Base-by-base conservation (phyloP, 495 filamentous ascomycete species). In the Daldinia vernicosa region DNA sequence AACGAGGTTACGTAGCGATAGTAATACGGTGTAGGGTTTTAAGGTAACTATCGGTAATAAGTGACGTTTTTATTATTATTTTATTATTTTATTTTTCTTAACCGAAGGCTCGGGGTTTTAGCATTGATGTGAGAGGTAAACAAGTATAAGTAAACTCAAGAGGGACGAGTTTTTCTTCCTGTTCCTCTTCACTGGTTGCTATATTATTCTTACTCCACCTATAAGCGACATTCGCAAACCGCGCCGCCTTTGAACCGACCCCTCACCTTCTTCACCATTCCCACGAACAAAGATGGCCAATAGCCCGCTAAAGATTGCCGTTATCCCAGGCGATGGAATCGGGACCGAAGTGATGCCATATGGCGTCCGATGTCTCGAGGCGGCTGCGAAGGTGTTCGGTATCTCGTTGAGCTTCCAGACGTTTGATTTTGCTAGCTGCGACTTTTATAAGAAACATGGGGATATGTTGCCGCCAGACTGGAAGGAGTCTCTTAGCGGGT, bases 321-420 rank as follows among this genome's bases (percentile, higher is more conserved):
- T 78, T 27, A 76, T 79, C 37, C 77, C 77, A 35, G 77, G 76
- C 17, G 76, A 79, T 47, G 77, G 77, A 11, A 78, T 79, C 47
- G 77, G 76, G 3, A 70, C 61, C 3, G 77, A 79, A 33, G 76
- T 79, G 30, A 77, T 74, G 70, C 76, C 74, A 2, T 71, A 72
- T 12, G 76, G 76, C 1, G 74, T 78, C 7, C 60, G 56, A 3
- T 76, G 76, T 56, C 64, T 78, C 6, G 64, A 78, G 27, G 72
- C 66, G 9, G 69, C 73, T 3, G 64, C 68, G 43, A 66, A 70
- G 32, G 50, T 70, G 2, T 78, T 74, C 40, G 63, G 52, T 9
- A 77, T 79, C 52, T 19, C 63, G 4, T 19, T 79, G 4, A 11
- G 62, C 11, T 72, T 78, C 24, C 71, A 78, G 63, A 68, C 62